Conservation (phyloP, 225 moss, liverwort and hornwort genomes). For the Straminergon stramineum region DNA sequence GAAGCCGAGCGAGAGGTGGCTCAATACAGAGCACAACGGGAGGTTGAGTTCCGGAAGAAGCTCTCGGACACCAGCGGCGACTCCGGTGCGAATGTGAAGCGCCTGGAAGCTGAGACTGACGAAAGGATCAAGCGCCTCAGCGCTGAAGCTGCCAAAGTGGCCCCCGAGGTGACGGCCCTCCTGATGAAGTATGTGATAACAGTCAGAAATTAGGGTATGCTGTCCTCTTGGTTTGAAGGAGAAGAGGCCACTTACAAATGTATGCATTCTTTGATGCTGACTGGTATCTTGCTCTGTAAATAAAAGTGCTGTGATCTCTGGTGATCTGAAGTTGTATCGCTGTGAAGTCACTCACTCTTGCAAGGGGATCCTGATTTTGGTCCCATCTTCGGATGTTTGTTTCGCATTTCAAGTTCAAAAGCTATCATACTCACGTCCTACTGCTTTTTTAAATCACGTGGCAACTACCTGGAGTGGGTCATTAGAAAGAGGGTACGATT, state of each 20-base stretch:
- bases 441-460: background rate
- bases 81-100: slow-evolving; percentile 72
- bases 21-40: slow-evolving; percentile 80
- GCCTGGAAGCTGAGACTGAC: slow-evolving; percentile 72
- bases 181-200: slow-evolving; percentile 82
- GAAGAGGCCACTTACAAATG: background rate
- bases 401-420: background rate
- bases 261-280: slow-evolving; percentile 12
- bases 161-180: slow-evolving; percentile 59
- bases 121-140: slow-evolving; percentile 69
- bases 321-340: background rate
- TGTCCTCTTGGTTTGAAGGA: background rate
- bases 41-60: slow-evolving; percentile 80
- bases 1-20: slow-evolving; percentile 92
- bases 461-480: background rate
- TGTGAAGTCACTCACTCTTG: background rate
- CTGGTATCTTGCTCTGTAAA: slow-evolving; percentile 18
- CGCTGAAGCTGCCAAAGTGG: slow-evolving; percentile 62
- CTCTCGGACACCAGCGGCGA: slow-evolving; percentile 85
- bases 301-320: slow-evolving; percentile 14
- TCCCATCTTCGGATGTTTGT: background rate
- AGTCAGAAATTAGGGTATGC: slow-evolving; percentile 51
- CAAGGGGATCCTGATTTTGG: background rate
- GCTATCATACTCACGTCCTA: background rate
- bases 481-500: background rate